Conservation (phyloP, 352 stramenopile species). For the Thalassiosira pacifica region DNA sequence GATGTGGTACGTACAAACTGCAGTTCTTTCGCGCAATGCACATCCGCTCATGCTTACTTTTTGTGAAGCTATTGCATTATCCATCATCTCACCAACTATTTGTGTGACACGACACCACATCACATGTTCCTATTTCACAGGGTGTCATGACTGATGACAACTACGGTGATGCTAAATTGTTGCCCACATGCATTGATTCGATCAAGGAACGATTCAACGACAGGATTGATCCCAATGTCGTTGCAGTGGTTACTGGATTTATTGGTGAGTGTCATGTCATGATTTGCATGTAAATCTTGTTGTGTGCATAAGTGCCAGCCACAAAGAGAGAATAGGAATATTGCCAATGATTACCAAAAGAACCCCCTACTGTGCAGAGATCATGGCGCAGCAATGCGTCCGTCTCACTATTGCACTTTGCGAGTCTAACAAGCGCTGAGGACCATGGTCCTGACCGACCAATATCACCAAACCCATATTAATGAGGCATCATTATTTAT, state of each 20-base stretch:
- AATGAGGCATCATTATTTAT: conserved; percentile 22
- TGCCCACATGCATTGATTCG: conserved; percentile 74
- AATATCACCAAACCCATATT: conserved; percentile 64
- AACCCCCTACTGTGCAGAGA: conserved; percentile 37
- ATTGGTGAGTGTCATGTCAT: conserved; percentile 87
- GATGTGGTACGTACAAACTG: no score
- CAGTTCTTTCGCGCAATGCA: no score
- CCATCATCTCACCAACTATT: no score
- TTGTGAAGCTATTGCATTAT: no score
- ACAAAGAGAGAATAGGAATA: no score
- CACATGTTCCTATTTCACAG: no score
- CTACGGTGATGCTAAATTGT: conserved; percentile 81
- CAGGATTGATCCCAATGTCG: conserved; percentile 82
- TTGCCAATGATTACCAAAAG: conserved; percentile 53
- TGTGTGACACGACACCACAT: no score
- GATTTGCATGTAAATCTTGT: no score
- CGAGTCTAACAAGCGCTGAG: conserved; percentile 63
- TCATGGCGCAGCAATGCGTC: conserved; percentile 41
- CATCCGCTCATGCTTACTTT: no score
- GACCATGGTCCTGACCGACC: conserved; percentile 62
- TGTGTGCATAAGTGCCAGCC: no score
- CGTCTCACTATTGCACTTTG: conserved; percentile 40
- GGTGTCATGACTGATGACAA: conserved; percentile 80
- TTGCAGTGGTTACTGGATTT: conserved; percentile 90
- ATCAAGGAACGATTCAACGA: conserved; percentile 80